Conservation (phyloP, 139 green algal species). For the Closterium sp. region DNA sequence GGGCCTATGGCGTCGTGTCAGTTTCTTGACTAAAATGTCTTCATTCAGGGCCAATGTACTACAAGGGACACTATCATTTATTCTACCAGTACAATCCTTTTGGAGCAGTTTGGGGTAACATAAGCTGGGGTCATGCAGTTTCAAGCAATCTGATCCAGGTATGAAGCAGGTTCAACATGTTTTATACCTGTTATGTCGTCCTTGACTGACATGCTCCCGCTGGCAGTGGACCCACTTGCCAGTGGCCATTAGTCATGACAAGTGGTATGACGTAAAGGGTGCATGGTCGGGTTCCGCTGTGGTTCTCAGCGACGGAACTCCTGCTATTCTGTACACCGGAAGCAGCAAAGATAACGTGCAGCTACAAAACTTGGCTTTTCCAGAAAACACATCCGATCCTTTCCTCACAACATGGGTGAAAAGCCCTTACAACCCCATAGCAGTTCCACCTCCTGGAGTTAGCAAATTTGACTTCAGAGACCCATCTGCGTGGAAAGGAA, state of each 20-base stretch:
- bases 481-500: conserved; percentile 25
- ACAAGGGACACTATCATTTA: conserved; percentile 25
- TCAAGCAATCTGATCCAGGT: conserved; percentile 19
- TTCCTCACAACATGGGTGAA: conserved; percentile 33
- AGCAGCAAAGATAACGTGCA: not conserved
- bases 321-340: conserved; percentile 30
- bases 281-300: conserved; percentile 39
- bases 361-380: conserved; percentile 24
- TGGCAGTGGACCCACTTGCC: conserved; percentile 35
- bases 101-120: conserved; percentile 40
- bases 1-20: not conserved
- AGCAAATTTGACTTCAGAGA: conserved; percentile 30
- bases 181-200: not conserved
- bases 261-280: conserved; percentile 47
- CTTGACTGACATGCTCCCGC: not conserved
- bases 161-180: not conserved
- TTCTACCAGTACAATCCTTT: conserved; percentile 45
- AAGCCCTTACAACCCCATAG: conserved; percentile 19
- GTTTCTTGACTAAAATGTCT: not conserved
- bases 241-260: conserved; percentile 23
- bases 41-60: conserved; percentile 22
- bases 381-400: conserved; percentile 9
- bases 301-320: conserved; percentile 9
- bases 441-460: conserved; percentile 7
- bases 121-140: conserved; percentile 37